These are phyloP conservation scores for Phialophora verrucosa DNA, from an alignment of 2,329 filamentous ascomycete species.

Conservation along the genomic window DNA sequence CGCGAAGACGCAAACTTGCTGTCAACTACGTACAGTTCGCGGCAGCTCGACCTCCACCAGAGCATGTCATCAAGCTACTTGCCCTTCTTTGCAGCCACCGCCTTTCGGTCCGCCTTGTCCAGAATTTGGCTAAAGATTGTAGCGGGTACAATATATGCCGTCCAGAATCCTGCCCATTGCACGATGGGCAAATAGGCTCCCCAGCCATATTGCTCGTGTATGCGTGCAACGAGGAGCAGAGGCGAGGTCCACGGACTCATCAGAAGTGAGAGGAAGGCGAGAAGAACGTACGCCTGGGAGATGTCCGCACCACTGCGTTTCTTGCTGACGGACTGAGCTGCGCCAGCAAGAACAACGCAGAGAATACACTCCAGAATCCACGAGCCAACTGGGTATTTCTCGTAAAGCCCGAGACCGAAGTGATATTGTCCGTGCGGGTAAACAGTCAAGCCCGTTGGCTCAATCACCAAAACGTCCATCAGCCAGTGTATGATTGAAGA, in stretches of 20 bases:
- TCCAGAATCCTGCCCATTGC: conserved; percentile 10
- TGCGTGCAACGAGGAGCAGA: background rate
- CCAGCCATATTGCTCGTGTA: background rate
- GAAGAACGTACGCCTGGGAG: background rate
- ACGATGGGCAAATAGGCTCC: background rate
- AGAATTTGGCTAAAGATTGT: background rate
- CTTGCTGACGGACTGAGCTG: conserved; percentile 1
- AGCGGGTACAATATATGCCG: conserved; percentile 1
- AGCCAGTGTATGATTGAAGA: conserved; percentile 10
- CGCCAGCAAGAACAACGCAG: background rate
- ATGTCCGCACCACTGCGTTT: conserved; percentile 1
- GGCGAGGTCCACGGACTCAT: conserved; percentile 11
- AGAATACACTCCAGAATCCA: conserved; percentile 5
- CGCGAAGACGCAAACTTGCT: background rate
- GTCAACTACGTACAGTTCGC: background rate
- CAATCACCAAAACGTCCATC: conserved; percentile 9
- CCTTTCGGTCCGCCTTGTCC: background rate
- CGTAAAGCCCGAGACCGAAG: conserved; percentile 11
- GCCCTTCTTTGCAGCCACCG: conserved; percentile 1
- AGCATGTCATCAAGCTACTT: background rate
- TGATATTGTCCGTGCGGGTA: conserved; percentile 10
- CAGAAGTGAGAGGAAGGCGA: background rate
- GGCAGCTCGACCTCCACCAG: background rate
- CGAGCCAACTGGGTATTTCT: conserved; percentile 6
- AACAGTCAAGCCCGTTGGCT: conserved; percentile 4